A percentile compares a stretch with the other conserved stretches of the same genome.
These are phyloP conservation scores for Hippophae tibetana DNA, from an alignment of 306 rosid genomes.

Conservation along the genomic window DNA sequence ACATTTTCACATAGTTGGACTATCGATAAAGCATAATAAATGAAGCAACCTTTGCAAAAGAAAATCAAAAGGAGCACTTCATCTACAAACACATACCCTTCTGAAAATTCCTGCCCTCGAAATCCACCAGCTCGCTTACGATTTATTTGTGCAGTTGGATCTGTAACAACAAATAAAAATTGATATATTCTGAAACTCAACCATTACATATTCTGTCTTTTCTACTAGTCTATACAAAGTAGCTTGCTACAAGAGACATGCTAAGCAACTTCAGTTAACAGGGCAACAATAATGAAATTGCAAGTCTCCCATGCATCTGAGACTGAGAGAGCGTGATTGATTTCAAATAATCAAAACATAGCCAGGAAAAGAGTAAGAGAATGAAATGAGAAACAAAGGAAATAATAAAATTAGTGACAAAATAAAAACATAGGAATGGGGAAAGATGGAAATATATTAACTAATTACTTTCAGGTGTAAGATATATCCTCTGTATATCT, in stretches of 20 bases:
- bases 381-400: neutral
- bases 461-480: slow-evolving; percentile 46
- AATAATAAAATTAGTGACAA: neutral
- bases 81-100: slow-evolving; percentile 45
- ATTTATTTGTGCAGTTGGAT: slow-evolving; percentile 29
- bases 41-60: neutral
- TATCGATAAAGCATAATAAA: neutral
- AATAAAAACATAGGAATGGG: neutral
- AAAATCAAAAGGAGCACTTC: neutral
- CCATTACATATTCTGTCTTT: neutral
- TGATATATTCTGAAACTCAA: neutral
- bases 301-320: too few species aligned
- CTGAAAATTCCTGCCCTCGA: slow-evolving; percentile 41
- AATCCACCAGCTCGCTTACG: slow-evolving; percentile 40
- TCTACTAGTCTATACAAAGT: neutral
- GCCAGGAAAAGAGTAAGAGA: neutral
- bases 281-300: too few species aligned
- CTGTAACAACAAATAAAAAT: slow-evolving; percentile 19
- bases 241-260: too few species aligned
- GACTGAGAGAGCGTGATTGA: too few species aligned
- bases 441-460: neutral
- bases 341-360: slow-evolving; percentile 1
- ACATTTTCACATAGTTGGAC: neutral
- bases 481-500: slow-evolving; percentile 61
- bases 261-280: too few species aligned